Evolutionary conservation across 148 eudicot genomes (phyloP), one percentile per base, ranked within the genome.

Genomic region (Silene conica): DNA sequence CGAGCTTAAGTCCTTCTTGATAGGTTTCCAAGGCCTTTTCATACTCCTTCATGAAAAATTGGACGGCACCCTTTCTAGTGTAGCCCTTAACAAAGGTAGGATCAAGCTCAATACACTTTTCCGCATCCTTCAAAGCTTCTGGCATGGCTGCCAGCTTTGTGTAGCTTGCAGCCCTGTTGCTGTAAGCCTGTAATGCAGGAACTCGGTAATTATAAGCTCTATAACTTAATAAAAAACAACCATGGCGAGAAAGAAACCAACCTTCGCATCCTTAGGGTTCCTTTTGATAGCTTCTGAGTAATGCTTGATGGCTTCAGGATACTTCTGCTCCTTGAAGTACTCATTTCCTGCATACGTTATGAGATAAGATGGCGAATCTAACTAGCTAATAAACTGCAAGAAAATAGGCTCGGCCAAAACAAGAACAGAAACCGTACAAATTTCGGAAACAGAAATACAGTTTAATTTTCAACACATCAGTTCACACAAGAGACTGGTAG

Each of bases 41-140:
- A 26, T 87, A 83, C 73, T 96, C 99, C 82, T 96, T 96, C 99
- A 90, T 90, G 86, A 96, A 90, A 69, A 96, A 96, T 59, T 96
- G 96, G 20, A 89, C 82, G 22, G 96, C 95, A 62, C 91, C 99
- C 78, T 96, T 96, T 58, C 99, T 89, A 11, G 95, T 90, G 56
- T 96, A 96, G 2, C 99, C 99, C 87, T 90, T 92, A 21, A 83
- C 76, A 71, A 96, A 96, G 28, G 89, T 79, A 67, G 99, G 97
- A 80, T 96, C 99, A 38, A 96, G 94, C 79, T 96, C 99, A 67
- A 96, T 86, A 82, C 99, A 96, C 80, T 96, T 96, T 76, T 96
- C 99, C 2, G 99, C 96, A 79, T 96, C 99, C 77, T 92, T 96
- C 74, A 96, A 79, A 8, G 90, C 99, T 85, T 96, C 97, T 0